These are phyloP conservation scores for Dictyostelium brefeldianum DNA, from an alignment of 78 protist species.

Conservation along the genomic window DNA sequence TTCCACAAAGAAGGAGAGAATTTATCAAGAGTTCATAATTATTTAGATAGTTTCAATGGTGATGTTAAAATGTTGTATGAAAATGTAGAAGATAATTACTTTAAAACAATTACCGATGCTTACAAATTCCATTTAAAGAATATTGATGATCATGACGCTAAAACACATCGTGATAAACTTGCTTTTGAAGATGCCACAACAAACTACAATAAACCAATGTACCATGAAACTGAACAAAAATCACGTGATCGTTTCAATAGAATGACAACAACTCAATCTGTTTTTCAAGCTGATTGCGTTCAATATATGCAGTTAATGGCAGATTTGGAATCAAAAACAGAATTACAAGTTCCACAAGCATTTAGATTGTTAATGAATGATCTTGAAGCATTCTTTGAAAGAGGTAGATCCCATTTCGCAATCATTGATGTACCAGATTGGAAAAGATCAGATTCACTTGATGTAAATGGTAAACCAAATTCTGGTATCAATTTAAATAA, in stretches of 20 bases:
- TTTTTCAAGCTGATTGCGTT: not conserved
- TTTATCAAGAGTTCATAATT: not conserved
- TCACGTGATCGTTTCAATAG: not conserved
- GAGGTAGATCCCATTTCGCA: not conserved
- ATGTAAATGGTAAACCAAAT: too few relatives aligned
- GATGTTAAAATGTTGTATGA: not conserved
- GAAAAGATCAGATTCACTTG: not conserved
- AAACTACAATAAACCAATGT: not conserved
- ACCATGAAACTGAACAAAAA: not conserved
- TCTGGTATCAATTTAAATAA: not conserved
- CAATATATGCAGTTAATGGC: constrained; percentile 17
- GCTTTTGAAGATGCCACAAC: not conserved
- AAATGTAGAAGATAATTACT: not conserved
- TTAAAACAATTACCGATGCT: not conserved
- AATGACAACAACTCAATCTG: not conserved
- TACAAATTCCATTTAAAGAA: not conserved
- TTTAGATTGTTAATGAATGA: not conserved
- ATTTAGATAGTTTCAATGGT: constrained; percentile 11
- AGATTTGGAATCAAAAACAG: not conserved
- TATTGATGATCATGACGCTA: not conserved
- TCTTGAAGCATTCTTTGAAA: constrained; percentile 4
- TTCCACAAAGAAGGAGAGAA: not conserved
- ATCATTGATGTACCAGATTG: constrained; percentile 1
- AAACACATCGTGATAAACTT: constrained; percentile 1
- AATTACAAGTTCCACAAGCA: not conserved